Evolutionary conservation across 1,284 basidiomycete genomes (phyloP).

Genomic region (Athelia sp.): DNA sequence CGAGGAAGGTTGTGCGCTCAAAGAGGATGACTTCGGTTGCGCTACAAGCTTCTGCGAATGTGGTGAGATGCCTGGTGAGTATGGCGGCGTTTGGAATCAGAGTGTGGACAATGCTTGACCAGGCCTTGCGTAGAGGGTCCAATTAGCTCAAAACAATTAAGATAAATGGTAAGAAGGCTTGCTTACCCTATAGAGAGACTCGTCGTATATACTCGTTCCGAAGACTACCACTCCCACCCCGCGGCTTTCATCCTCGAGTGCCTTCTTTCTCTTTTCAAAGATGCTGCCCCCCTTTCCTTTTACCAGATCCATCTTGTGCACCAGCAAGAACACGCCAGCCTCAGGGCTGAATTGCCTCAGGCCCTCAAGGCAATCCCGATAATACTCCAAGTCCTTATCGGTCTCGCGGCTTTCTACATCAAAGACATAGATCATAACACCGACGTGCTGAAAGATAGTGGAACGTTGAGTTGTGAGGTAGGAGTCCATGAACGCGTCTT

Average conservation of each 20-base stretch:
- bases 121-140: conserved; percentile 57
- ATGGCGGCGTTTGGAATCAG: conserved; percentile 93
- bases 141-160: conserved; percentile 4
- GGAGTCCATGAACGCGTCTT: conserved; percentile 96
- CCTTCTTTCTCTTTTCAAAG: conserved; percentile 66
- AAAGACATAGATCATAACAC: conserved; percentile 97
- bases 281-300: conserved; percentile 54
- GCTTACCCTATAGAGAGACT: conserved; percentile 89
- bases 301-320: conserved; percentile 96
- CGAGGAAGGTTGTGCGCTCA: conserved; percentile 95
- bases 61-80: conserved; percentile 81
- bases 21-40: conserved; percentile 95
- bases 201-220: conserved; percentile 98
- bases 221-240: conserved; percentile 64
- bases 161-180: conserved; percentile 1
- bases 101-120: conserved; percentile 96
- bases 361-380: conserved; percentile 80
- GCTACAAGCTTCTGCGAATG: conserved; percentile 80
- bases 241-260: conserved; percentile 63
- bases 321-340: conserved; percentile 83
- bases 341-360: conserved; percentile 74
- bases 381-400: conserved; percentile 81
- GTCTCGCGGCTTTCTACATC: conserved; percentile 80
- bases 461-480: conserved; percentile 88
- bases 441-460: conserved; percentile 94